A percentile compares a stretch with the other conserved stretches of the same genome.
These are phyloP conservation scores for Mollisia scopiformis DNA, from an alignment of 2,329 filamentous ascomycete genomes.

Conservation along the genomic window DNA sequence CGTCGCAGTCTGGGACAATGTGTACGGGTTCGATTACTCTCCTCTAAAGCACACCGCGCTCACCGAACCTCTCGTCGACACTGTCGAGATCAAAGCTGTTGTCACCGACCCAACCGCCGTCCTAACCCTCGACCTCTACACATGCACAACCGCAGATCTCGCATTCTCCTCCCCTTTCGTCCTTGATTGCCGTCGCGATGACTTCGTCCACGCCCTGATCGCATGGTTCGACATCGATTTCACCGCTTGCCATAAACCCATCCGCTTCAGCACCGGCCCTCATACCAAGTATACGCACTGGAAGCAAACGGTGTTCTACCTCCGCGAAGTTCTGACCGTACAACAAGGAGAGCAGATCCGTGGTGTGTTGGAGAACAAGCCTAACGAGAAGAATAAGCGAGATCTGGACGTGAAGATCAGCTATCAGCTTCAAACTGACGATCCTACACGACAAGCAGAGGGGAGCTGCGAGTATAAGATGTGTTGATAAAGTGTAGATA, in stretches of 20 bases:
- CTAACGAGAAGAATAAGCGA: constrained; percentile 91
- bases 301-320: constrained; percentile 99
- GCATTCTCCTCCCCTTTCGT: constrained; percentile 81
- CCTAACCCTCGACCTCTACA: constrained; percentile 92
- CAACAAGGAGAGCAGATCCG: constrained; percentile 81
- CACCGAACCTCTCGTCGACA: constrained; percentile 95
- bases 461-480: constrained; percentile 82
- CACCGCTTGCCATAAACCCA: constrained; percentile 95
- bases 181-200: constrained; percentile 78
- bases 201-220: constrained; percentile 95
- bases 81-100: constrained; percentile 94
- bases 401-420: constrained; percentile 90
- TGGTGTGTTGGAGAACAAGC: constrained; percentile 78
- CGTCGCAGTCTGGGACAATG: constrained; percentile 91
- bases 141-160: constrained; percentile 79
- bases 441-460: constrained; percentile 67
- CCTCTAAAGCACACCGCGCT: constrained; percentile 93
- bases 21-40: constrained; percentile 96
- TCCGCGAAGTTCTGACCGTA: constrained; percentile 90
- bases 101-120: constrained; percentile 88
- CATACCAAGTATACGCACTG: constrained; percentile 99
- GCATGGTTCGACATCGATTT: constrained; percentile 99
- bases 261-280: constrained; percentile 94
- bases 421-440: constrained; percentile 79
- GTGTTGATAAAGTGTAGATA: constrained; percentile 51